Conservation (phyloP, 2,329 filamentous ascomycete genomes). For the Pestalotiopsis sp. region DNA sequence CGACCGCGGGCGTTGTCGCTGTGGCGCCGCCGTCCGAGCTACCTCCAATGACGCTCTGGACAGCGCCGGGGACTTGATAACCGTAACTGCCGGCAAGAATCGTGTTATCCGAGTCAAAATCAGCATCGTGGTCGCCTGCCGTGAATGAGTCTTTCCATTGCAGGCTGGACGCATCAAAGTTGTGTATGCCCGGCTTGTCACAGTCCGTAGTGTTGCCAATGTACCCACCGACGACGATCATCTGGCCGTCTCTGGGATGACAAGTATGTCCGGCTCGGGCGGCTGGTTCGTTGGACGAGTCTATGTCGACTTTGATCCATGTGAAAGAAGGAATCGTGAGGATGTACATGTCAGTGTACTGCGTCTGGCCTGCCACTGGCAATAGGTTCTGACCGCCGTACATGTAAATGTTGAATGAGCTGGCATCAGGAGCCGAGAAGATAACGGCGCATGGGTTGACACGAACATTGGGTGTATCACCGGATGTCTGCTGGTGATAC, state of each 20-base stretch:
- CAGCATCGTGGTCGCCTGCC: conserved; percentile 52
- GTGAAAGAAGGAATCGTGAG: conserved; percentile 73
- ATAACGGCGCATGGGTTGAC: conserved; percentile 75
- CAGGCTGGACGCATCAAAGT: conserved; percentile 70
- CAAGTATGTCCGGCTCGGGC: conserved; percentile 71
- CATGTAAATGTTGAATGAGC: conserved; percentile 77
- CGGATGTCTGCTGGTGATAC: conserved; percentile 74
- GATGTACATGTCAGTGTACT: conserved; percentile 76
- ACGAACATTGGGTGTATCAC: conserved; percentile 62
- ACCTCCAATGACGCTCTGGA: conserved; percentile 67
- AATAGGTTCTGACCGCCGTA: conserved; percentile 76
- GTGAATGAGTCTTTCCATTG: conserved; percentile 66
- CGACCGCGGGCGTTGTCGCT: conserved; percentile 63
- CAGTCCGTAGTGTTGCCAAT: conserved; percentile 62
- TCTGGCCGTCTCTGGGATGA: conserved; percentile 70
- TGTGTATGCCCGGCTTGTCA: conserved; percentile 71
- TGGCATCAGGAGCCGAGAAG: conserved; percentile 70
- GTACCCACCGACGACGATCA: conserved; percentile 73
- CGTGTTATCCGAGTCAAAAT: conserved; percentile 50
- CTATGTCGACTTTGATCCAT: conserved; percentile 67
- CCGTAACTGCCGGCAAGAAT: conserved; percentile 62
- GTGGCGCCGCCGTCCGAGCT: conserved; percentile 64
- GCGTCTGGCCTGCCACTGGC: conserved; percentile 57
- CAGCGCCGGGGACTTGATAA: conserved; percentile 65
- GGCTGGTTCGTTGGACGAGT: conserved; percentile 51